Evolutionary conservation across 2,329 filamentous ascomycete genomes (phyloP).

Genomic region (Fusarium redolens): DNA sequence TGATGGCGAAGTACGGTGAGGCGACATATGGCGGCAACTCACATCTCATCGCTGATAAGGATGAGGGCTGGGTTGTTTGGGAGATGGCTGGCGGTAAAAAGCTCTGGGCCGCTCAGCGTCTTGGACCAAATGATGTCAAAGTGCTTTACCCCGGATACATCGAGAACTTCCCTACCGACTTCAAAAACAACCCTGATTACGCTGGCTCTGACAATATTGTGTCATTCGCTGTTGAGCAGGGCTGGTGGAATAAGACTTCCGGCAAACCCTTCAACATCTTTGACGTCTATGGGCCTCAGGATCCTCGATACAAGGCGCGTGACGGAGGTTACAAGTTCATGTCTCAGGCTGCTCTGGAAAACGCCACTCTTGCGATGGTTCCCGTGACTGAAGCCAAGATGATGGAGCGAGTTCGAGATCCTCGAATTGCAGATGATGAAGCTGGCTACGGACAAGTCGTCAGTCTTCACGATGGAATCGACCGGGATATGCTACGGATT

Average conservation of each 20-base stretch:
- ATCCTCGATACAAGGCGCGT: conserved; percentile 36
- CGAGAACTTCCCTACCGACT: conserved; percentile 37
- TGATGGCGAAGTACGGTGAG: conserved; percentile 36
- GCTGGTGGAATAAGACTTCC: conserved; percentile 38
- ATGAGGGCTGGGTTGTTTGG: conserved; percentile 42
- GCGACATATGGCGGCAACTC: conserved; percentile 41
- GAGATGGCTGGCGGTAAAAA: conserved; percentile 41
- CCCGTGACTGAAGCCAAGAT: conserved; percentile 38
- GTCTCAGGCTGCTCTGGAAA: conserved; percentile 38
- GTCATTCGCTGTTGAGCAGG: conserved; percentile 38
- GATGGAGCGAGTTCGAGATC: conserved; percentile 38
- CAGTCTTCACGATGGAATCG: conserved; percentile 24
- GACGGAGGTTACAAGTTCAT: conserved; percentile 43
- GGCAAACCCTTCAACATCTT: conserved; percentile 41
- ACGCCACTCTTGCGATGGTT: conserved; percentile 35
- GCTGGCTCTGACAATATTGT: conserved; percentile 39
- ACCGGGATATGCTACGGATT: conserved; percentile 34
- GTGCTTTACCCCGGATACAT: conserved; percentile 39
- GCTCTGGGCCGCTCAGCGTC: conserved; percentile 40
- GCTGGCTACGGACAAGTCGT: conserved; percentile 40
- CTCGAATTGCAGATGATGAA: conserved; percentile 39
- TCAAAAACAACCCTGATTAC: conserved; percentile 14
- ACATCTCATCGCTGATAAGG: conserved; percentile 40
- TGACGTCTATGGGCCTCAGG: conserved; percentile 34
- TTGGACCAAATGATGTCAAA: conserved; percentile 38